These are phyloP conservation scores for Aspergillus brunneoviolaceus DNA, from an alignment of 2,329 filamentous ascomycete genomes.

Conservation along the genomic window DNA sequence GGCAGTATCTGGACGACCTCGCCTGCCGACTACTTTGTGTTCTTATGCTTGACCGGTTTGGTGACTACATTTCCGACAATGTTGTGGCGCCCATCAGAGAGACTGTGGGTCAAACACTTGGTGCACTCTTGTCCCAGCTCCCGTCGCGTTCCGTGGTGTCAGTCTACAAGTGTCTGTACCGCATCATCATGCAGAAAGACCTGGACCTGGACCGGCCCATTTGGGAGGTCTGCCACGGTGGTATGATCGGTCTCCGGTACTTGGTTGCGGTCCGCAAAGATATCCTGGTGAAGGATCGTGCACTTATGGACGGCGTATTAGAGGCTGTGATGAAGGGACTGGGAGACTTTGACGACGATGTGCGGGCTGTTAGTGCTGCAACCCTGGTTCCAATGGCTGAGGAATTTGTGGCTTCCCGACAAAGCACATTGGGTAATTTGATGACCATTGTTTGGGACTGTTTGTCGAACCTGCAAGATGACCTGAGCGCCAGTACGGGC, in stretches of 20 bases:
- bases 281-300: constrained; percentile 75
- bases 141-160: constrained; percentile 75
- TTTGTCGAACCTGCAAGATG: constrained; percentile 92
- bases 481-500: constrained; percentile 93
- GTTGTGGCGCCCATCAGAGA: constrained; percentile 95
- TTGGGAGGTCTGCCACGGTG: constrained; percentile 96
- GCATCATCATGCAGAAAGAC: constrained; percentile 89
- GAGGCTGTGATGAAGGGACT: constrained; percentile 92
- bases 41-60: constrained; percentile 95
- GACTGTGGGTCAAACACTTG: constrained; percentile 90
- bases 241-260: constrained; percentile 95
- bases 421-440: constrained; percentile 72
- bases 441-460: constrained; percentile 98
- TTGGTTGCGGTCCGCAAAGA: constrained; percentile 94
- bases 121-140: constrained; percentile 82
- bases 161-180: constrained; percentile 80
- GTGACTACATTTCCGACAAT: constrained; percentile 95
- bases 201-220: constrained; percentile 69
- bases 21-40: constrained; percentile 94
- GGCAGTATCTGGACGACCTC: constrained; percentile 86
- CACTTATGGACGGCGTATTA: constrained; percentile 90
- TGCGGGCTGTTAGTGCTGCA: constrained; percentile 94
- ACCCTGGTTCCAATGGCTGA: constrained; percentile 94
- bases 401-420: constrained; percentile 85
- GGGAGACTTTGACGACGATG: constrained; percentile 88